Conservation (phyloP, 768 basidiomycete species). For the Pleurotus tuber-regium region DNA sequence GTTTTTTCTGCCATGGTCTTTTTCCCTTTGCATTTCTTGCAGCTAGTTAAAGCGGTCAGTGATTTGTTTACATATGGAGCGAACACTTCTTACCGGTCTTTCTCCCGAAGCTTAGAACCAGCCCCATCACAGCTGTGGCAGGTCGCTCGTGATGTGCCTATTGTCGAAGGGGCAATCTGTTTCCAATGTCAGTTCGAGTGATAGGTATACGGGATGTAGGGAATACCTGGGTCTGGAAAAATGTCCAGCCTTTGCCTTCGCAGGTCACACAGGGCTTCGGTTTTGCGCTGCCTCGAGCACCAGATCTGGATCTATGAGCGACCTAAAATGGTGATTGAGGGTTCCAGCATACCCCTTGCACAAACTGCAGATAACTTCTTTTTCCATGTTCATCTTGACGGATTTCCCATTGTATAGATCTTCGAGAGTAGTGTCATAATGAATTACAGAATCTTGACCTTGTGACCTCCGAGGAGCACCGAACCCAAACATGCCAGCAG, state of each 20-base stretch:
- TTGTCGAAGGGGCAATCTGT: constrained; percentile 42
- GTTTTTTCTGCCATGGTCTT: constrained; percentile 86
- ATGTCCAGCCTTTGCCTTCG: constrained; percentile 79
- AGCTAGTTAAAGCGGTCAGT: constrained; percentile 44
- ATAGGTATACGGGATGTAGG: too few species aligned
- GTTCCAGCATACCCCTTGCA: constrained; percentile 69
- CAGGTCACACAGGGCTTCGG: constrained; percentile 80
- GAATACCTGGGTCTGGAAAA: constrained; percentile 52
- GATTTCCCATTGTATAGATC: constrained; percentile 91
- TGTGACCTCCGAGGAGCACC: constrained; percentile 43
- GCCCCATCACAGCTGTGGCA: constrained; percentile 71
- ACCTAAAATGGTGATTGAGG: constrained; percentile 13
- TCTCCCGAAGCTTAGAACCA: constrained; percentile 75
- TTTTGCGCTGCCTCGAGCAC: constrained; percentile 81
- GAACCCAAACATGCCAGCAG: constrained; percentile 55
- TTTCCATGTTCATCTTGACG: constrained; percentile 87
- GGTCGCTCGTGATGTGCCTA: constrained; percentile 49
- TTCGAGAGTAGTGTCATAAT: constrained; percentile 85
- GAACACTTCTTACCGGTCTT: constrained; percentile 62
- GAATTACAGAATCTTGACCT: constrained; percentile 74
- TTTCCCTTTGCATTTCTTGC: constrained; percentile 93
- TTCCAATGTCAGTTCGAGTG: too few species aligned
- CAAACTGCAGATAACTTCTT: constrained; percentile 69
- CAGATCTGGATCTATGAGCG: constrained; percentile 48
- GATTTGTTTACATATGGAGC: constrained; percentile 3